A percentile compares a stretch with the other conserved stretches of the same genome.
Conservation (phyloP, 257 asterid genomes). For the Paraleonurus japonicus region DNA sequence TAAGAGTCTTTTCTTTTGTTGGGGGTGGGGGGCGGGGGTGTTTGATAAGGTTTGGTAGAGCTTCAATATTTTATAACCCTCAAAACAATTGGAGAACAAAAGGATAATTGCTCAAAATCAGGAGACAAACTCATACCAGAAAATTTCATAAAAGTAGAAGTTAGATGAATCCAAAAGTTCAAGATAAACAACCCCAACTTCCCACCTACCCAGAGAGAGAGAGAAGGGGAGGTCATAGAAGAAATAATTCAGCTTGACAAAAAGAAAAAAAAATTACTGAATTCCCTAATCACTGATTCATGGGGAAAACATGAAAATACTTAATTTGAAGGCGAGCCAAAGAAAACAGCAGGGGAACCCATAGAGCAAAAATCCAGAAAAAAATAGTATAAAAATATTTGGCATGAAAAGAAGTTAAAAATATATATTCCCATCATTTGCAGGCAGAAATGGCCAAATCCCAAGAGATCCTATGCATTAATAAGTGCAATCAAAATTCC, state of each 20-base stretch:
- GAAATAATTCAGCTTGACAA: conserved; percentile 11
- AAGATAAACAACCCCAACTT: neutral
- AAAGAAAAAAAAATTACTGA: neutral
- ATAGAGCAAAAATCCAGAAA: conserved; percentile 7
- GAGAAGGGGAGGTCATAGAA: neutral
- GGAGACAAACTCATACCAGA: conserved; percentile 16
- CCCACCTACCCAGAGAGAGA: conserved; percentile 3
- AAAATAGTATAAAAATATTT: neutral
- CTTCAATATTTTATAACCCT: conserved; percentile 1
- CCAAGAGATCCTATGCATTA: conserved; percentile 35
- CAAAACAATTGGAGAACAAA: conserved; percentile 11
- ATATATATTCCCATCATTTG: conserved; percentile 21
- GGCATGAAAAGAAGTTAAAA: conserved; percentile 24
- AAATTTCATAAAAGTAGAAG: conserved; percentile 14
- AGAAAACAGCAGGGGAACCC: conserved; percentile 8
- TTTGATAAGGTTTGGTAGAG: neutral
- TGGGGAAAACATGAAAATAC: neutral
- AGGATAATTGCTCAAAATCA: conserved; percentile 15
- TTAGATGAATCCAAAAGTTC: conserved; percentile 11
- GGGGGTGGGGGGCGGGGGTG: neutral
- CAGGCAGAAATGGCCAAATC: conserved; percentile 38
- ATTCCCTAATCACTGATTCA: neutral
- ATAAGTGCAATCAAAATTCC: conserved; percentile 19
- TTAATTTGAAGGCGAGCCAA: conserved; percentile 10
- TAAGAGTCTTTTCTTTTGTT: no score